Evolutionary conservation across 2,329 filamentous ascomycete genomes (phyloP).

Genomic region (Trichoderma koningiopsis): DNA sequence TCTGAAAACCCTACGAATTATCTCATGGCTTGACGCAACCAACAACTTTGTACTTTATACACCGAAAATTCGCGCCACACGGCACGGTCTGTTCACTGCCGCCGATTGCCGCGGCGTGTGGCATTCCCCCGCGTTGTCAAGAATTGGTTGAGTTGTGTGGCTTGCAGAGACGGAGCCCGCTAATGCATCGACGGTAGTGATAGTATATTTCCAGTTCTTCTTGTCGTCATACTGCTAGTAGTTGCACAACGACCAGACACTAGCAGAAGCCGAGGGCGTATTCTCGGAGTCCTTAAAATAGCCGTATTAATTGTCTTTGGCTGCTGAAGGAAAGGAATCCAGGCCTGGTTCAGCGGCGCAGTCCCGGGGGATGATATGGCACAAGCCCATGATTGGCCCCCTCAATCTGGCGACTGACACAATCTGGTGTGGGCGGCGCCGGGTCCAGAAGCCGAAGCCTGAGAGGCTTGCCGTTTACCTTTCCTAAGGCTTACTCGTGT

Average conservation of each 20-base stretch:
- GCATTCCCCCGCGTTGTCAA: slow-evolving; percentile 5
- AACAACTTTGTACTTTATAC: not conserved
- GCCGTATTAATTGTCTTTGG: not conserved
- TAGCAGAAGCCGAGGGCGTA: not conserved
- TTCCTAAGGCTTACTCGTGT: slow-evolving; percentile 15
- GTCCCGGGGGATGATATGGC: slow-evolving; percentile 14
- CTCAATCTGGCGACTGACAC: slow-evolving; percentile 13
- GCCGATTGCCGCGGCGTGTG: not conserved
- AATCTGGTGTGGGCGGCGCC: not conserved
- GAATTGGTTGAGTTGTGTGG: slow-evolving; percentile 3
- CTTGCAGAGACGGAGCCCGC: slow-evolving; percentile 22
- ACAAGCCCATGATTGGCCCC: slow-evolving; percentile 7
- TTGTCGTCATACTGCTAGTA: not conserved
- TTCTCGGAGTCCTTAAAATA: slow-evolving; percentile 9
- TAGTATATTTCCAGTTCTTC: not conserved
- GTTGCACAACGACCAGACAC: not conserved
- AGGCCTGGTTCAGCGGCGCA: not conserved
- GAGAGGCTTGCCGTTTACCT: not conserved
- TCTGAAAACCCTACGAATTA: not conserved
- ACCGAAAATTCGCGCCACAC: not conserved
- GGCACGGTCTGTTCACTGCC: not conserved
- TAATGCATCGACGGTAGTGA: slow-evolving; percentile 20
- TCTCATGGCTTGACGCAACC: not conserved
- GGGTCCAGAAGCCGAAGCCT: not conserved
- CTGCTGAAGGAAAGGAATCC: not conserved